These are phyloP conservation scores for Coemansia sp. DNA, from an alignment of 192 early-diverging fungal genomes.

Conservation along the genomic window DNA sequence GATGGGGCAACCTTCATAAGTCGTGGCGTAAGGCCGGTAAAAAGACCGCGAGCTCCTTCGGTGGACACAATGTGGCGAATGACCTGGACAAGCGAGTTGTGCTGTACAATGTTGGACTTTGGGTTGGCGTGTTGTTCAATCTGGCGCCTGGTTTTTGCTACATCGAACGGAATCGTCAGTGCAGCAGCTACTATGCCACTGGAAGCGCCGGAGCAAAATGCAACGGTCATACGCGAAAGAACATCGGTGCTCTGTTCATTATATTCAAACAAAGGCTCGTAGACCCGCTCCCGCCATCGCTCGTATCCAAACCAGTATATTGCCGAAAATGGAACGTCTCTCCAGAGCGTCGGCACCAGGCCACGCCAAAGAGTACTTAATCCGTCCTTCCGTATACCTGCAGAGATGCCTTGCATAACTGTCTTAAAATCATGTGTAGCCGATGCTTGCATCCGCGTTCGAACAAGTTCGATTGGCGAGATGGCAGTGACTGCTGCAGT, in stretches of 20 bases:
- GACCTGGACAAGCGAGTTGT: conserved; percentile 17
- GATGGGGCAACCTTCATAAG: conserved; percentile 86
- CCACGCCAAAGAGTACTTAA: conserved; percentile 78
- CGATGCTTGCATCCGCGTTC: conserved; percentile 87
- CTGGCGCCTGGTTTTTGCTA: conserved; percentile 90
- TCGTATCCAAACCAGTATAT: conserved; percentile 96
- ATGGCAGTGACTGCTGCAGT: conserved; percentile 74
- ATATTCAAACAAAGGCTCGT: conserved; percentile 26
- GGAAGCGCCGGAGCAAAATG: conserved; percentile 83
- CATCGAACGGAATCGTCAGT: conserved; percentile 93
- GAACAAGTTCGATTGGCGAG: conserved; percentile 88
- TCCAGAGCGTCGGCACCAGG: conserved; percentile 80
- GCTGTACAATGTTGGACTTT: conserved; percentile 18
- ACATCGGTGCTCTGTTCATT: neutral
- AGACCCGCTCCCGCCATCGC: conserved; percentile 60
- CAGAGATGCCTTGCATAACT: conserved; percentile 60
- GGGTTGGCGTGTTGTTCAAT: conserved; percentile 52
- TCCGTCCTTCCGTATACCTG: conserved; percentile 66
- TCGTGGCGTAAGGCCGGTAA: conserved; percentile 67
- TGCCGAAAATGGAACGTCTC: conserved; percentile 96
- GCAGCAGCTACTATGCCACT: conserved; percentile 87
- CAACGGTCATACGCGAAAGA: conserved; percentile 58
- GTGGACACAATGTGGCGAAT: conserved; percentile 42
- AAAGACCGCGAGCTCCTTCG: conserved; percentile 37
- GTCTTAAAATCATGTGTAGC: conserved; percentile 60